phyloP scores from a whole-genome alignment of 2,329 filamentous ascomycete genomes.

The Teratosphaeria epicoccoides region DNA sequence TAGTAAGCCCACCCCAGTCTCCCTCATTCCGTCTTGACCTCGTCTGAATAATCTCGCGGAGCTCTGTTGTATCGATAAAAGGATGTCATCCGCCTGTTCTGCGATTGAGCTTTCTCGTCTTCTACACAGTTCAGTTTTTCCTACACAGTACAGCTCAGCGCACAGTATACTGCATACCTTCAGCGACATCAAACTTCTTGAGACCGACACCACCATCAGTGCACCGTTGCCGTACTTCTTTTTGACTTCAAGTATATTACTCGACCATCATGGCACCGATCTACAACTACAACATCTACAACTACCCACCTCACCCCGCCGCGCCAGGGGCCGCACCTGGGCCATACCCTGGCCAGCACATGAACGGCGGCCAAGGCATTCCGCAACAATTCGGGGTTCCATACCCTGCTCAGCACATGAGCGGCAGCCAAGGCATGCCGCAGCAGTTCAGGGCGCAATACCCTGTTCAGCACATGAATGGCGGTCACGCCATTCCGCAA shows the following conservation, averaged over 20 bases:
- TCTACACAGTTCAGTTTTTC: neutral
- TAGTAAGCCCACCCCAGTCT: neutral
- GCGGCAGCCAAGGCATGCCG: neutral
- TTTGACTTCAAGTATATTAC: too few species aligned
- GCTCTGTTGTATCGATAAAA: neutral
- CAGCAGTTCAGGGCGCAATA: neutral
- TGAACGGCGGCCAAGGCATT: neutral
- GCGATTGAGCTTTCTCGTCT: neutral
- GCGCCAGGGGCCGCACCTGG: too few species aligned
- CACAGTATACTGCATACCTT: too few species aligned
- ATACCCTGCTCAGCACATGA: neutral
- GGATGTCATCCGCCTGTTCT: neutral
- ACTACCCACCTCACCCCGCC: too few species aligned
- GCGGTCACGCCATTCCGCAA: too few species aligned
- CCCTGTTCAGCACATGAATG: neutral
- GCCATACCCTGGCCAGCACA: neutral
- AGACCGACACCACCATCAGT: too few species aligned
- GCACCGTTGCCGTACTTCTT: too few species aligned
- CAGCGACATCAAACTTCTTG: too few species aligned
- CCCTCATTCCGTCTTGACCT: neutral
- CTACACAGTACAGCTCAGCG: too few species aligned
- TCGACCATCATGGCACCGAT: neutral
- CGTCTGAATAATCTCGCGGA: neutral
- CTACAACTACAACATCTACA: neutral
- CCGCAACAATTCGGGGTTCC: too few species aligned